These are phyloP conservation scores for Pseudocercospora ulei DNA, from an alignment of 2,329 filamentous ascomycete genomes.

Conservation along the genomic window DNA sequence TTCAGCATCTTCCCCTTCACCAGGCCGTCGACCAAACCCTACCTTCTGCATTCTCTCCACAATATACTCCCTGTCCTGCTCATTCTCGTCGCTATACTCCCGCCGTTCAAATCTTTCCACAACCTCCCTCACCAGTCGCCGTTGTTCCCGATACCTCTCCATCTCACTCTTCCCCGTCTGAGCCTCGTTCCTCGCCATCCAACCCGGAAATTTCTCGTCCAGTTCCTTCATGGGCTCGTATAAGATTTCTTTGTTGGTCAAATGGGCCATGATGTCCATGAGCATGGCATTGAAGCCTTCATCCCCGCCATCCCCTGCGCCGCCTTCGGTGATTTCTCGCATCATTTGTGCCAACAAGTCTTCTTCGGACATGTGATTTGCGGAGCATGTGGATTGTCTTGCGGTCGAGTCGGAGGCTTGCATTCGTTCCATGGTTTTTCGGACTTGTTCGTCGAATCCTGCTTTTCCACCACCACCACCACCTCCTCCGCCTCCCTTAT, in stretches of 20 bases:
- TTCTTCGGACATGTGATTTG: slow-evolving; percentile 47
- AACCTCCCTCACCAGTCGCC: slow-evolving; percentile 70
- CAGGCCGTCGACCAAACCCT: slow-evolving; percentile 29
- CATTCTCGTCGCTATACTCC: slow-evolving; percentile 71
- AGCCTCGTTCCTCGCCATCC: slow-evolving; percentile 71
- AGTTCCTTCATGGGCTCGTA: slow-evolving; percentile 99
- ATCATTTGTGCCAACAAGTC: slow-evolving; percentile 88
- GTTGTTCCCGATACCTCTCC: slow-evolving; percentile 71
- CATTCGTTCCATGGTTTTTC: slow-evolving; percentile 92
- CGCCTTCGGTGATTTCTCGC: slow-evolving; percentile 67
- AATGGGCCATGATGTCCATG: slow-evolving; percentile 96
- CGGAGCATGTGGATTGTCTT: slow-evolving; percentile 62
- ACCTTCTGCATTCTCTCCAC: slow-evolving; percentile 98
- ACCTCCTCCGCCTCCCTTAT: slow-evolving; percentile 12
- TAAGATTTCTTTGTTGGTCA: slow-evolving; percentile 95
- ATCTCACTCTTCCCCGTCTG: slow-evolving; percentile 59
- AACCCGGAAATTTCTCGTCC: slow-evolving; percentile 79
- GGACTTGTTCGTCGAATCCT: slow-evolving; percentile 89
- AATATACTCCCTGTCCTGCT: slow-evolving; percentile 77
- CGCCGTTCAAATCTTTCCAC: slow-evolving; percentile 76
- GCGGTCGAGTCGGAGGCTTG: slow-evolving; percentile 77
- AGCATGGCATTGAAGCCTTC: slow-evolving; percentile 92
- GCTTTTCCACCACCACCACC: slow-evolving; percentile 11
- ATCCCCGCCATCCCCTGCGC: slow-evolving; percentile 50
- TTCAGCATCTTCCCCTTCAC: slow-evolving; percentile 11